phyloP scores from a whole-genome alignment of 208 protist species.

The Blastocrithidia nonstop region DNA sequence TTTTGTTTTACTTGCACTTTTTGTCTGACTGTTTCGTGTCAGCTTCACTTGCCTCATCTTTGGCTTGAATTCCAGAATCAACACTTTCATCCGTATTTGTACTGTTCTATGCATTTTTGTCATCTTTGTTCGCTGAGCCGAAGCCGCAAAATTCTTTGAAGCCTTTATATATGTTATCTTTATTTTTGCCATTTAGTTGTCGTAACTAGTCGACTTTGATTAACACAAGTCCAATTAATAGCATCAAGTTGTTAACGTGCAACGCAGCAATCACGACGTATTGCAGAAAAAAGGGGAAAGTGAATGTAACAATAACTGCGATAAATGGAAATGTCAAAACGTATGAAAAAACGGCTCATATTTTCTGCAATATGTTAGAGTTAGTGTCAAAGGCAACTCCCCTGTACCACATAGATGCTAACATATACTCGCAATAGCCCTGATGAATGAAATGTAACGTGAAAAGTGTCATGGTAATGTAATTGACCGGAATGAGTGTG shows the following conservation, averaged over 20 bases:
- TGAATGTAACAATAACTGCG: constrained; percentile 7
- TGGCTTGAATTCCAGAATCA: constrained; percentile 11
- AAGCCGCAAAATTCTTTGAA: background rate
- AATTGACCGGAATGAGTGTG: constrained; percentile 12
- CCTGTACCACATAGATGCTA: constrained; percentile 9
- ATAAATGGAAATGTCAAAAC: constrained; percentile 13
- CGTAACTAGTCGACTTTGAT: background rate
- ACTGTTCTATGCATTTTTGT: background rate
- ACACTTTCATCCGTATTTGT: constrained; percentile 3
- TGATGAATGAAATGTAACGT: constrained; percentile 18
- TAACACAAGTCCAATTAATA: background rate
- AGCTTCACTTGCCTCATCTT: too few species aligned
- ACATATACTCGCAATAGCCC: constrained; percentile 17
- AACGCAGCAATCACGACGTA: constrained; percentile 5
- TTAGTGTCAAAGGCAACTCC: background rate
- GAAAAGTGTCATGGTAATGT: constrained; percentile 21
- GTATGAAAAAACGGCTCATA: constrained; percentile 1
- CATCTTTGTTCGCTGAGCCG: background rate
- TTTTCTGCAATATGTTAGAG: background rate
- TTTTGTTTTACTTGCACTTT: too few species aligned
- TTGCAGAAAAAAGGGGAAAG: constrained; percentile 19
- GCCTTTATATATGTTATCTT: background rate
- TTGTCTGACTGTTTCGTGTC: too few species aligned
- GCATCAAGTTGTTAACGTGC: background rate
- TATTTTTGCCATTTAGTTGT: background rate